Evolutionary conservation across 768 basidiomycete species (phyloP).

Genomic region (Wakefieldia striispora): DNA sequence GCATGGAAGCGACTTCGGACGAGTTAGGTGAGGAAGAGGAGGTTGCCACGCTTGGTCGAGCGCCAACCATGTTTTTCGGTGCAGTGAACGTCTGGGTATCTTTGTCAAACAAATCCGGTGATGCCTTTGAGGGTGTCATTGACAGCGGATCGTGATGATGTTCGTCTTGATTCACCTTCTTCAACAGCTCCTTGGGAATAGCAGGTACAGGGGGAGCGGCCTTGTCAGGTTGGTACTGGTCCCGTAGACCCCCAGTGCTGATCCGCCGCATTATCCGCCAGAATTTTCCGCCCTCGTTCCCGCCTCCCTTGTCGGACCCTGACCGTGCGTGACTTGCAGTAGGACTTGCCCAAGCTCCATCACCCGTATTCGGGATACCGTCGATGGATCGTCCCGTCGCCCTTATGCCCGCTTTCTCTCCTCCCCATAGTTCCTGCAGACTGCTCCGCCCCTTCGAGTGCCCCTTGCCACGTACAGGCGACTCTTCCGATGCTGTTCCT

Average conservation of each 20-base stretch:
- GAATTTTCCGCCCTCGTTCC: slow-evolving; percentile 42
- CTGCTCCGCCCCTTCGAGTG: slow-evolving; percentile 29
- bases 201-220: slow-evolving; percentile 58
- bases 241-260: slow-evolving; percentile 60
- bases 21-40: slow-evolving; percentile 61
- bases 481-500: slow-evolving; percentile 20
- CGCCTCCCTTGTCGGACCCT: slow-evolving; percentile 13
- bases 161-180: slow-evolving; percentile 6
- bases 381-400: slow-evolving; percentile 20
- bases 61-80: slow-evolving; percentile 13
- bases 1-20: slow-evolving; percentile 53
- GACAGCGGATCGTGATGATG: slow-evolving; percentile 4
- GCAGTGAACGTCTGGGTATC: background rate
- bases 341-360: slow-evolving; percentile 12
- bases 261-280: slow-evolving; percentile 74
- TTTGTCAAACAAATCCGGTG: slow-evolving; percentile 7
- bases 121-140: slow-evolving; percentile 5
- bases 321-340: slow-evolving; percentile 8
- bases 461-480: slow-evolving; percentile 14
- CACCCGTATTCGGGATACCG: slow-evolving; percentile 8
- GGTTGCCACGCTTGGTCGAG: slow-evolving; percentile 48
- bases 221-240: slow-evolving; percentile 35
- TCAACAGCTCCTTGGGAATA: slow-evolving; percentile 45
- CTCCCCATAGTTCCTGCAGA: slow-evolving; percentile 32
- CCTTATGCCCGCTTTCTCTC: slow-evolving; percentile 7